Evolutionary conservation across 768 basidiomycete genomes (phyloP).

Genomic region (Leucocoprinus sp.): DNA sequence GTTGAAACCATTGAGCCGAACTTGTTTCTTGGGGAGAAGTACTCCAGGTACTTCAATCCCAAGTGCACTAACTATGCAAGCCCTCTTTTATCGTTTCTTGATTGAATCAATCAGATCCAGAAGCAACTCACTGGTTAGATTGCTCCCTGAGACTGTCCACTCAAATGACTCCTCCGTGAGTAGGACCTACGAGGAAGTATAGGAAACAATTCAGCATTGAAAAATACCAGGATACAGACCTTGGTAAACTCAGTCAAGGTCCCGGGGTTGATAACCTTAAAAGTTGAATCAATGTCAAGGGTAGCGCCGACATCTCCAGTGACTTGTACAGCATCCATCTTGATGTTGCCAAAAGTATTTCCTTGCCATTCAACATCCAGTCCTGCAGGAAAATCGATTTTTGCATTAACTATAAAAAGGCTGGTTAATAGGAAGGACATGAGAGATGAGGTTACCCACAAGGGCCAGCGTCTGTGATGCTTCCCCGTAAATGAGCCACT

Average conservation of each 20-base stretch:
- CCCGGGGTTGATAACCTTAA: slow-evolving; percentile 48
- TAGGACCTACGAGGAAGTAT: slow-evolving; percentile 28
- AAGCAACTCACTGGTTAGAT: slow-evolving; percentile 42
- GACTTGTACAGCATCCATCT: slow-evolving; percentile 51
- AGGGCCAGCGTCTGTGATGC: slow-evolving; percentile 63
- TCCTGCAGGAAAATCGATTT: slow-evolving; percentile 56
- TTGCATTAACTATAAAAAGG: slow-evolving; percentile 46
- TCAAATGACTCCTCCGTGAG: slow-evolving; percentile 59
- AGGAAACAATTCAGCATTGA: background rate
- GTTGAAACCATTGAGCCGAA: slow-evolving; percentile 65
- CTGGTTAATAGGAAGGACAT: background rate
- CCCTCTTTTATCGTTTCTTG: background rate
- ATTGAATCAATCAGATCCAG: background rate
- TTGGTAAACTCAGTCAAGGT: slow-evolving; percentile 60
- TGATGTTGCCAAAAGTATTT: slow-evolving; percentile 46
- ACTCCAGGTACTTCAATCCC: slow-evolving; percentile 55
- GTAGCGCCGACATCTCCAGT: slow-evolving; percentile 57
- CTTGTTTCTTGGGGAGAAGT: slow-evolving; percentile 42
- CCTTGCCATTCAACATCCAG: slow-evolving; percentile 55
- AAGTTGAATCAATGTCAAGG: slow-evolving; percentile 45
- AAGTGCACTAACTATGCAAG: slow-evolving; percentile 43
- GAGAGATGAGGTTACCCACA: slow-evolving; percentile 34
- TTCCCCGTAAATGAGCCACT: slow-evolving; percentile 50
- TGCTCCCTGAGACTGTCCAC: slow-evolving; percentile 61
- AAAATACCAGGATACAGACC: slow-evolving; percentile 20